Percentiles rank a stretch among this genome's conserved stretches.
Evolutionary conservation across 768 basidiomycete genomes (phyloP).

Genomic region (Psilocybe cyanescens): DNA sequence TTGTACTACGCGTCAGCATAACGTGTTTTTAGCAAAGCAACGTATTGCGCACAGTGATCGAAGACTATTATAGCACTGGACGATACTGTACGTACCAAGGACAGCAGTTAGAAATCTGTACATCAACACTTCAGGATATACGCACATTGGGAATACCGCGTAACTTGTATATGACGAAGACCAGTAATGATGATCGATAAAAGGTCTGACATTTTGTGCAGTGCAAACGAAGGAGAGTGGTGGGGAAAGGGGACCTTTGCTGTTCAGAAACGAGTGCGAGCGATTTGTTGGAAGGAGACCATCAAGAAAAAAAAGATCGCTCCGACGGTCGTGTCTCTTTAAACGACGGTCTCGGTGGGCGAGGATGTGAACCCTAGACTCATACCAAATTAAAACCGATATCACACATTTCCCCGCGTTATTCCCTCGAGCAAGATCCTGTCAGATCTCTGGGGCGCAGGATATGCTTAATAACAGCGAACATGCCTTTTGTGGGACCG

Average conservation of each 20-base stretch:
- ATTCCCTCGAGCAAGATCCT: not conserved
- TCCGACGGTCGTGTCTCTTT: not conserved
- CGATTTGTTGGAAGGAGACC: slow-evolving; percentile 3
- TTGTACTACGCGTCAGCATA: not conserved
- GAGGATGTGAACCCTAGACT: slow-evolving; percentile 5
- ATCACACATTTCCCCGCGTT: not conserved
- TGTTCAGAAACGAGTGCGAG: slow-evolving; percentile 4
- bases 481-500: not conserved
- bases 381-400: not conserved
- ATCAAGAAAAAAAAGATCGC: slow-evolving; percentile 1
- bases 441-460: not conserved
- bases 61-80: slow-evolving; percentile 55
- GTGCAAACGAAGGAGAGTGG: not conserved
- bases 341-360: slow-evolving; percentile 7
- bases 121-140: not conserved
- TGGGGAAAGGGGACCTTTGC: not conserved
- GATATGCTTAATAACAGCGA: not conserved
- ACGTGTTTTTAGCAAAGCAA: not conserved
- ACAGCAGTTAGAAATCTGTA: not conserved
- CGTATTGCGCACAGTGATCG: slow-evolving; percentile 51
- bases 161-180: slow-evolving; percentile 41
- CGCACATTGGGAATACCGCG: slow-evolving; percentile 49
- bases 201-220: slow-evolving; percentile 1
- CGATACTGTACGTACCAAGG: slow-evolving; percentile 39
- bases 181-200: slow-evolving; percentile 21